Conservation (phyloP, 176 grass and related monocot genomes). For the Triticum dicoccoides region DNA sequence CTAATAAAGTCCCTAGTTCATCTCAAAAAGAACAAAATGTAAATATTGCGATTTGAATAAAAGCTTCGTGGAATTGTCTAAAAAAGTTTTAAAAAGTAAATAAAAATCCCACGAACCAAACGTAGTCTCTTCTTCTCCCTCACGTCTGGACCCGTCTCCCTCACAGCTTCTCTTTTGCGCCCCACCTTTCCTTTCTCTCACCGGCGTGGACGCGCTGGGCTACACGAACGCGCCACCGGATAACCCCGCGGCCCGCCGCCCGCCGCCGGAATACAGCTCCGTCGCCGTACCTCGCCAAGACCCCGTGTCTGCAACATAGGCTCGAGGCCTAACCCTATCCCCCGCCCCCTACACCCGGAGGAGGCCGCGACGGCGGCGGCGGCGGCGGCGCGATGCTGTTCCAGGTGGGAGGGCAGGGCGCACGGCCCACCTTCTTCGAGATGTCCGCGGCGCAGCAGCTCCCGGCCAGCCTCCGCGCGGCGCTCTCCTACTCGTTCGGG, state of each 20-base stretch:
- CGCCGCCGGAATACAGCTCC: not conserved
- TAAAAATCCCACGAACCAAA: too few species aligned
- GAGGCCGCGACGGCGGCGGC: not conserved
- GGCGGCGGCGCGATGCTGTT: constrained; percentile 63
- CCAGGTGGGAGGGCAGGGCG: constrained; percentile 96
- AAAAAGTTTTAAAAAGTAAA: too few species aligned
- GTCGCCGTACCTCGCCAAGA: not conserved
- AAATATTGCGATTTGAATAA: too few species aligned
- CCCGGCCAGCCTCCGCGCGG: constrained; percentile 80
- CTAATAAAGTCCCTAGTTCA: too few species aligned
- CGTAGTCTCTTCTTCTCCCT: not conserved
- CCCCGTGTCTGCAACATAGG: not conserved
- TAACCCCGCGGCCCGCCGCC: not conserved
- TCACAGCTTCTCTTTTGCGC: constrained; percentile 11
- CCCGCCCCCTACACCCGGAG: not conserved
- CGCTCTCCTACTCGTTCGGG: constrained; percentile 89
- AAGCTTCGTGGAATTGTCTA: too few species aligned
- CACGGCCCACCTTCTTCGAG: constrained; percentile 99
- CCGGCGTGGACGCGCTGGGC: constrained; percentile 32
- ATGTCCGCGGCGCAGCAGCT: constrained; percentile 99
- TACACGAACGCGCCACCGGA: constrained; percentile 14
- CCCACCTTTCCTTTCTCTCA: constrained; percentile 20
- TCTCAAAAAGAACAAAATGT: too few species aligned
- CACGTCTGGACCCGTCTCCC: not conserved
- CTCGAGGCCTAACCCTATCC: constrained; percentile 20